A percentile compares a stretch with the other conserved stretches of the same genome.
These are phyloP conservation scores for Epichloe hybrida DNA, from an alignment of 2,329 filamentous ascomycete genomes.

Conservation along the genomic window DNA sequence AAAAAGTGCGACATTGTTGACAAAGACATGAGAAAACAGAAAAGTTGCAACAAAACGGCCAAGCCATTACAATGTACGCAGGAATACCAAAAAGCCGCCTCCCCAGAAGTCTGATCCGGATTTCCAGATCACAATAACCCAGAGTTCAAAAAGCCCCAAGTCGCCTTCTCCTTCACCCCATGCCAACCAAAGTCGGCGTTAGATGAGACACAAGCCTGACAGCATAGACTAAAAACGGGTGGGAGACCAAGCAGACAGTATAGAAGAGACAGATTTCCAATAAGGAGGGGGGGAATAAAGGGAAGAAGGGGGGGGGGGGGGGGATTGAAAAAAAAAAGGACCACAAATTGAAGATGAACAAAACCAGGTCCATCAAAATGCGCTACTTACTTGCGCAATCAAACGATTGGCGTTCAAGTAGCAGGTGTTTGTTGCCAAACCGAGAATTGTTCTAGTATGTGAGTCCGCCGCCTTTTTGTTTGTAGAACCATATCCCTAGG, in stretches of 20 bases:
- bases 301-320: not conserved
- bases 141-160: not conserved
- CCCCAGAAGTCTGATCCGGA: not conserved
- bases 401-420: not conserved
- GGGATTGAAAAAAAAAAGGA: not conserved
- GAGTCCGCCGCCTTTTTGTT: slow-evolving; percentile 2
- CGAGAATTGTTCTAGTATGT: slow-evolving; percentile 6
- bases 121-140: not conserved
- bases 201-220: not conserved
- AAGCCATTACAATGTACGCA: slow-evolving; percentile 3
- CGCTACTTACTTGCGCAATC: not conserved
- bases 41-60: slow-evolving; percentile 8
- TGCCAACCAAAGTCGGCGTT: not conserved
- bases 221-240: no score
- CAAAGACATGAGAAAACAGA: slow-evolving; percentile 2
- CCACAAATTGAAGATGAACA: not conserved
- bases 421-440: slow-evolving; percentile 11
- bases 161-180: not conserved
- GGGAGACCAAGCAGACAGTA: not conserved
- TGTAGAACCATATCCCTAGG: slow-evolving; percentile 1
- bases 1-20: slow-evolving; percentile 1
- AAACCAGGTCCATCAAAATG: not conserved
- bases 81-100: not conserved
- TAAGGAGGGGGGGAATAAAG: not conserved
- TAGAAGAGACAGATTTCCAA: not conserved